Base-by-base conservation (phyloP, 2,329 filamentous ascomycete genomes). In the Cordyceps cateniannulata region DNA sequence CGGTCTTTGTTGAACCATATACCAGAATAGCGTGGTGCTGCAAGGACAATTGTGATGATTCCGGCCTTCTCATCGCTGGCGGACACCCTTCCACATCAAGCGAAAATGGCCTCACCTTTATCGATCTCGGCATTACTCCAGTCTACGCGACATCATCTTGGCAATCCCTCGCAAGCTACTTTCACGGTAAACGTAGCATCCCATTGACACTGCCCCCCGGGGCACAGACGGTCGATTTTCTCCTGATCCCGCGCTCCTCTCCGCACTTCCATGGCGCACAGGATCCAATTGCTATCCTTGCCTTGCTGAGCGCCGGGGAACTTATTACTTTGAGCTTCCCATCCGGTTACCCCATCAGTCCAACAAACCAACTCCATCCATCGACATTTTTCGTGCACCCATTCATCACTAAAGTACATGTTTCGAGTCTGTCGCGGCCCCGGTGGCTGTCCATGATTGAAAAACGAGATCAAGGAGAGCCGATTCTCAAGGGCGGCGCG, bases 371-470 rank as follows among this genome's bases (percentile, higher is more conserved):
- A 74, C 81, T 99, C 6, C 93, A 96, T 69, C 84, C 93, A 0
- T 96, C 90, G 2, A 76, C 97, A 50, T 89, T 89, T 1, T 90
- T 97, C 64, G 88, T 96, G 7, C 92, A 97, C 69, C 95, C 95
- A 0, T 98, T 96, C 70, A 85, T 95, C 62, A 89, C 85, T 59
- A 85, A 86, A 55, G 79, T 90, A 56, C 82, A 84, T 18, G 79
- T 96, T n/a, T 83, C 90, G 10, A 83, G 85, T 14, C 79, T 98
- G 12, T 87, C 91, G 52, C 85, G 95, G 29, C 85, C 85, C 8
- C 83, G 87, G 64, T 99, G 95, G 95, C 82, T 98, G 16, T 90
- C 91, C 4, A 88, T 98, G 85, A 84, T 85, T n/a, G 95, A 98
- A 73, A 88, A 85, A 65, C 84, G 93, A 44, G 83, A 86, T 48